Conservation (phyloP, 2,329 filamentous ascomycete genomes). For the Alternaria brassicae region DNA sequence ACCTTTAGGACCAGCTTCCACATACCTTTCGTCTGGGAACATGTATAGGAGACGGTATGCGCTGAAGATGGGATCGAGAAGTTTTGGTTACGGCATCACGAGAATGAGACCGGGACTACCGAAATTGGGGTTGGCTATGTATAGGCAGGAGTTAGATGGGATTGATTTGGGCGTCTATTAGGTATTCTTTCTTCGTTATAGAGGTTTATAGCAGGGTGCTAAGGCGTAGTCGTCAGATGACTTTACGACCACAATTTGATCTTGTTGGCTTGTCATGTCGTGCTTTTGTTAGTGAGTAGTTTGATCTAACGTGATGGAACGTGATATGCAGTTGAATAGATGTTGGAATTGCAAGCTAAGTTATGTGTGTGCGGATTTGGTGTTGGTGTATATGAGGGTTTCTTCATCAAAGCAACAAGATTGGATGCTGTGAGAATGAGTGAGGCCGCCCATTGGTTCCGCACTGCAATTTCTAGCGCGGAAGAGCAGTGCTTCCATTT, state of each 20-base stretch:
- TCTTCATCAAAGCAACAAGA: too few species aligned
- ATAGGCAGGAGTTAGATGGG: background rate
- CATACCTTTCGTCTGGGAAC: background rate
- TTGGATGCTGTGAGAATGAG: too few species aligned
- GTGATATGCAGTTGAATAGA: background rate
- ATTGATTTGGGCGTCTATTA: background rate
- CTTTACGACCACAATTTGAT: background rate
- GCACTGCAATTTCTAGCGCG: too few species aligned
- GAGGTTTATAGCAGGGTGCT: background rate
- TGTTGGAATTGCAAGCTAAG: background rate
- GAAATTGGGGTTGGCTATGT: background rate
- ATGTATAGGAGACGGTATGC: background rate
- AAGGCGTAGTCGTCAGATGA: background rate
- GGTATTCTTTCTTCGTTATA: background rate
- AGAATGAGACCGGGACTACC: background rate
- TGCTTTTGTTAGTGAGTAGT: background rate
- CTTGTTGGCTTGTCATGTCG: too few species aligned
- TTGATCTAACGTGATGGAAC: too few species aligned
- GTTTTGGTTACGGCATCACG: background rate
- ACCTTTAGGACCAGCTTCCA: background rate
- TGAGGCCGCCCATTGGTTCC: too few species aligned
- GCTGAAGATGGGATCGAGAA: background rate
- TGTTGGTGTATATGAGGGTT: too few species aligned
- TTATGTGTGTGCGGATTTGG: too few species aligned
- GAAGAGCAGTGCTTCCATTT: too few species aligned